These are phyloP conservation scores for Pelargonium citronellum DNA, from an alignment of 441 rosid genomes.

Conservation along the genomic window DNA sequence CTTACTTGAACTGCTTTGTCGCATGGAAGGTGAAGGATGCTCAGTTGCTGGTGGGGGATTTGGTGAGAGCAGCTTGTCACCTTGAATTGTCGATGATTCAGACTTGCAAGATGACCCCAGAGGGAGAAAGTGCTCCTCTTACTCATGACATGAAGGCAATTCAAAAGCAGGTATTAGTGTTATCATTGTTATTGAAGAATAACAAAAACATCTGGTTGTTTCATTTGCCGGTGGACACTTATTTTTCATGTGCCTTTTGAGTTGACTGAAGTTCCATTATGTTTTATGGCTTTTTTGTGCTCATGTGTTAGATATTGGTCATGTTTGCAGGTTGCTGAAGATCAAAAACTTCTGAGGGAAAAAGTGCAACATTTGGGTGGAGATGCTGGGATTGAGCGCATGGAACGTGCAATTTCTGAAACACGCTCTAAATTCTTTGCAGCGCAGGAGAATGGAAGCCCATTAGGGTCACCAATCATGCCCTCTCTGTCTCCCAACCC, in stretches of 20 bases:
- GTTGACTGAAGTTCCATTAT: too few species aligned
- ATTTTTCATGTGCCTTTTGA: too few species aligned
- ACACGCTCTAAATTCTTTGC: conserved; percentile 55
- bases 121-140: conserved; percentile 50
- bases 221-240: too few species aligned
- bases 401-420: conserved; percentile 75
- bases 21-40: conserved; percentile 98
- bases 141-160: conserved; percentile 86
- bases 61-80: conserved; percentile 96
- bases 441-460: conserved; percentile 53
- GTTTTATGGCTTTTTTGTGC: too few species aligned
- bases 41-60: conserved; percentile 69
- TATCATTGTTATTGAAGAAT: too few species aligned
- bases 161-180: conserved; percentile 51
- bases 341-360: conserved; percentile 77
- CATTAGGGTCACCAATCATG: conserved; percentile 44
- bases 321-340: conserved; percentile 59
- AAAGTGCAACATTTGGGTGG: conserved; percentile 76
- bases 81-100: conserved; percentile 97
- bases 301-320: too few species aligned
- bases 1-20: conserved; percentile 72
- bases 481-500: conserved; percentile 36
- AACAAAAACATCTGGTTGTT: too few species aligned
- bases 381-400: conserved; percentile 63
- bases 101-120: conserved; percentile 63